These are phyloP conservation scores for Scedosporium apiospermum DNA, from an alignment of 2,329 filamentous ascomycete species.

Conservation along the genomic window DNA sequence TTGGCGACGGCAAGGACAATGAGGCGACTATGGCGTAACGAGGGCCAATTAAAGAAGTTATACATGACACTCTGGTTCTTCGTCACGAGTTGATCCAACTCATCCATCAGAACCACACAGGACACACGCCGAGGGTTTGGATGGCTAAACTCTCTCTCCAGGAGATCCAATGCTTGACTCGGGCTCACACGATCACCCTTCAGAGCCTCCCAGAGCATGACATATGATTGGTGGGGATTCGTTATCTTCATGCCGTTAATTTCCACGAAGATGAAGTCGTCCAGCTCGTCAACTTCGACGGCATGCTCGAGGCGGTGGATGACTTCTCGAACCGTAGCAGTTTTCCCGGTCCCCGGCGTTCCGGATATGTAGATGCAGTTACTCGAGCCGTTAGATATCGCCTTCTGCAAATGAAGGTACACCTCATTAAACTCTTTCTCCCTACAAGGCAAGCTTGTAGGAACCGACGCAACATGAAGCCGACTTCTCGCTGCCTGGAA, in stretches of 20 bases:
- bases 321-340: constrained; percentile 92
- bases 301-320: constrained; percentile 81
- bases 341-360: constrained; percentile 96
- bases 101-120: constrained; percentile 97
- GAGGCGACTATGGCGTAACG: constrained; percentile 77
- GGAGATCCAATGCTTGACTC: constrained; percentile 78
- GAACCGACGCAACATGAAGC: constrained; percentile 89
- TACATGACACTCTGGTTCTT: constrained; percentile 99
- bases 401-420: constrained; percentile 86
- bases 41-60: constrained; percentile 99
- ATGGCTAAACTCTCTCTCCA: constrained; percentile 87
- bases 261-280: constrained; percentile 98
- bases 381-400: constrained; percentile 86
- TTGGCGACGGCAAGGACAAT: constrained; percentile 97
- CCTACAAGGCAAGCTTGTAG: constrained; percentile 78
- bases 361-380: constrained; percentile 98
- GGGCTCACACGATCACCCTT: constrained; percentile 89
- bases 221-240: constrained; percentile 93
- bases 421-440: constrained; percentile 87
- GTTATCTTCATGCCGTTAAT: constrained; percentile 99
- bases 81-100: constrained; percentile 93
- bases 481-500: constrained; percentile 84
- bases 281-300: constrained; percentile 80
- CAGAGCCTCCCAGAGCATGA: constrained; percentile 88
- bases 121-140: constrained; percentile 86